Base-by-base conservation (phyloP, 169 alveolate species). In the Miamiensis avidus region DNA sequence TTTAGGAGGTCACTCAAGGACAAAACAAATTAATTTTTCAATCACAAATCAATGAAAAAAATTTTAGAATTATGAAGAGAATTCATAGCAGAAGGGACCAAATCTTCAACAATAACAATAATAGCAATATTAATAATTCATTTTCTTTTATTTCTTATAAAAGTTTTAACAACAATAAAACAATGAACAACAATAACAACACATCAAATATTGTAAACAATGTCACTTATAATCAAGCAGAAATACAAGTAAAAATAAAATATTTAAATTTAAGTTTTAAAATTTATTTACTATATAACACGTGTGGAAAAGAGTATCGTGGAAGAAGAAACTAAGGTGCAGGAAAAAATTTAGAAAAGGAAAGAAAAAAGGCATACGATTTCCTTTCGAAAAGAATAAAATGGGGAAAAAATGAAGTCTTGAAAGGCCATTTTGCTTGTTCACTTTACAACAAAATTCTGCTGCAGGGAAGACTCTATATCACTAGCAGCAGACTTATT, bases 401-500 rank as follows among this genome's bases (percentile, higher is more conserved):
- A 11, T 49, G 69, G 69, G 69, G 20, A 49, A 20, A 49, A 49
- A 49, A 20, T 4, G 69, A 49, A 49, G 20, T 49, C 20, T 49
- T 49, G 20, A 49, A 49, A 20, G 69, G 69, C 20, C 4, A 11
- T 4, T 49, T 49, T 49, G 69, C 20, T 4, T 49, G 69, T 49
- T 49, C 69, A 49, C 20, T 49, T 11, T 49, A 49, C 20, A 49
- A 49, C 20, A 49, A 49, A 49, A 49, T 49, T 49, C 20, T 49
- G 69, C 20, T 49, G 11, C 29, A 79, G 31, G 84, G 84, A 26
- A 79, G 84, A 64, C 34, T 79, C 20, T 79, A 49, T 65, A 79
- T 79, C 15, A 79, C 84, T 4, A 79, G 30, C 1, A 34, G 64
- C 26, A 79, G 84, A 31, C 29, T 79, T 26, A 79, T 79, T 29